These are phyloP conservation scores for Takashimella tepidaria DNA, from an alignment of 1,284 basidiomycete species.

Conservation along the genomic window DNA sequence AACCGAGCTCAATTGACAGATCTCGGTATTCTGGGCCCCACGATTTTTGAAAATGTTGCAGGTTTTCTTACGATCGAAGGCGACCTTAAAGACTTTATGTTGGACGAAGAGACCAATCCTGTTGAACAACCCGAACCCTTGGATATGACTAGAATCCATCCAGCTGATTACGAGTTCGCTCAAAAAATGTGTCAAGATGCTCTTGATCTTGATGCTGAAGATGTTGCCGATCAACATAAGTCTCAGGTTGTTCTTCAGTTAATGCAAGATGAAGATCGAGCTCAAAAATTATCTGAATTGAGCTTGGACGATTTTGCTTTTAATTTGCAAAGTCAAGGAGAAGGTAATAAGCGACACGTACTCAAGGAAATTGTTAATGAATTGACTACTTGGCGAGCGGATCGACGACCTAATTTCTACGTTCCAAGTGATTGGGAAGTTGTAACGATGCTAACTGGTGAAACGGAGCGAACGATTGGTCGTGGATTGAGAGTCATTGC, in stretches of 20 bases:
- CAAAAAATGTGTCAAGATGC: constrained; percentile 99
- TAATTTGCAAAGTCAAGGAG: constrained; percentile 68
- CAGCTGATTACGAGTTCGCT: constrained; percentile 95
- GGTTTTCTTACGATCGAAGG: constrained; percentile 82
- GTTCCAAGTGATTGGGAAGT: constrained; percentile 72
- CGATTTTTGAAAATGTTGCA: constrained; percentile 83
- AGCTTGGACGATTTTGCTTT: constrained; percentile 95
- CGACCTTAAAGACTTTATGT: constrained; percentile 56
- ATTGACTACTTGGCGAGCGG: constrained; percentile 77
- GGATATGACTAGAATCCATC: constrained; percentile 94
- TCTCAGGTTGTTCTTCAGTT: constrained; percentile 77
- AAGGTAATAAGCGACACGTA: constrained; percentile 80
- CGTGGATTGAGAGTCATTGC: constrained; percentile 81
- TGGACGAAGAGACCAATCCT: constrained; percentile 52
- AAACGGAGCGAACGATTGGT: constrained; percentile 73
- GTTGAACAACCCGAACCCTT: constrained; percentile 75
- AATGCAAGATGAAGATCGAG: constrained; percentile 75
- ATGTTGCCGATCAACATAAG: constrained; percentile 81
- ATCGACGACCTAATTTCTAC: constrained; percentile 66
- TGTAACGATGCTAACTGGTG: constrained; percentile 91
- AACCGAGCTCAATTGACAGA: constrained; percentile 83
- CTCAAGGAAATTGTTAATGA: constrained; percentile 85
- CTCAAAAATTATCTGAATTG: constrained; percentile 79
- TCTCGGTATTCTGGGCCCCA: constrained; percentile 65
- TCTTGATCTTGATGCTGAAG: constrained; percentile 90